Evolutionary conservation across 1,284 basidiomycete genomes (phyloP).

Genomic region (Tylopilus orsonianus): DNA sequence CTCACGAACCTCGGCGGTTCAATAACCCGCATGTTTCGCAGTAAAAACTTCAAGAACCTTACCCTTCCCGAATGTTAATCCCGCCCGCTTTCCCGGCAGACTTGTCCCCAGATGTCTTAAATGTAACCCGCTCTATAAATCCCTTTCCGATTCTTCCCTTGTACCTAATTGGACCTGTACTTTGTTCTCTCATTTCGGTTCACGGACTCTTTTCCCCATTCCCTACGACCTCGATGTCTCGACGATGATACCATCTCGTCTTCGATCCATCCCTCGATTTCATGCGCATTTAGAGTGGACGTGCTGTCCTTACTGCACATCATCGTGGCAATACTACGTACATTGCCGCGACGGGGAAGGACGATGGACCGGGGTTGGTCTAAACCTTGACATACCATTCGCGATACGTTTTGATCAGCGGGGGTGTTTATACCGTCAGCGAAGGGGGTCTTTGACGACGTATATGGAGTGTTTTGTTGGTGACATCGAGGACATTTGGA

Average conservation of each 20-base stretch:
- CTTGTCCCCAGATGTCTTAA: not conserved
- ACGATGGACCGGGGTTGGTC: conserved; percentile 4
- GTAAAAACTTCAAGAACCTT: conserved; percentile 57
- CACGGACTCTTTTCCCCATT: not conserved
- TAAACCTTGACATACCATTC: conserved; percentile 10
- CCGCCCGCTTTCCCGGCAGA: not conserved
- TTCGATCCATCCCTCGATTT: not conserved
- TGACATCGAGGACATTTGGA: not conserved
- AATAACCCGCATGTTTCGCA: conserved; percentile 23
- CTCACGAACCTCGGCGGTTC: not conserved
- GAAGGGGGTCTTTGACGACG: conserved; percentile 1
- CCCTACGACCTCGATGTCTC: not conserved
- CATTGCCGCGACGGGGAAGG: not conserved
- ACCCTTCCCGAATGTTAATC: conserved; percentile 41
- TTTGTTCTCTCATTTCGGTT: conserved; percentile 12
- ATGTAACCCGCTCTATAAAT: conserved; percentile 9
- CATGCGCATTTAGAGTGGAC: not conserved
- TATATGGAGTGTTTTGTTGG: conserved; percentile 2
- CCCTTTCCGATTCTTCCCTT: conserved; percentile 7
- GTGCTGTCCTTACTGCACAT: no score
- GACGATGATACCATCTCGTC: not conserved
- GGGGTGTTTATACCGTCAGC: conserved; percentile 14
- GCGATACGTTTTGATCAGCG: conserved; percentile 14
- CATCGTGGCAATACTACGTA: not conserved
- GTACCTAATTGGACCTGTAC: conserved; percentile 28